Evolutionary conservation across 352 stramenopile genomes (phyloP), one percentile per base, ranked within the genome.

Genomic region (Globisporangium alternatum): DNA sequence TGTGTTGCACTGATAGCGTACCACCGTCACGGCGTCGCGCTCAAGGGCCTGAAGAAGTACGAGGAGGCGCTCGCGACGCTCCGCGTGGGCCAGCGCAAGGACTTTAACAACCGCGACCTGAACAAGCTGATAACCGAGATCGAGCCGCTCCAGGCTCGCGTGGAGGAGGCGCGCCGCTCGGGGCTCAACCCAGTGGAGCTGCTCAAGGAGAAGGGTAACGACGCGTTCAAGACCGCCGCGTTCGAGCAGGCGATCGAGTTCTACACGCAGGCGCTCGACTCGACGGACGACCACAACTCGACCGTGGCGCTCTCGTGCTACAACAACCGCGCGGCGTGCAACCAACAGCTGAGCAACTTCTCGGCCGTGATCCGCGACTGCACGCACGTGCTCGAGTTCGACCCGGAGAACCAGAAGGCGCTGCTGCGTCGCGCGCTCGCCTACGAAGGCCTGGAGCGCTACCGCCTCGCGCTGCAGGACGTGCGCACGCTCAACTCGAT

Each of bases 331-430:
- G 89, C 95, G 33, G 95, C 95, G 56, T 98, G 95, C 79, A 95
- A 98, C 91, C 97, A 98, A 80, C 94, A 98, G 85, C 94, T 98
- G 64, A 97, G 89, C 76, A 97, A 98, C 80, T 98, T 98, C 76
- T 97, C 97, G 52, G 93, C 83, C 43, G 93, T 97, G 17, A 98
- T 98, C 66, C 81, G 86, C 49, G 95, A 98, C 78, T 98, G 94
- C 73, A 97, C 91, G 35, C 89, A 97, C 44, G 95, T 98, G 37
- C 76, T 98, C 28, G 94, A 98, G 76, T 79, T 91, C 56, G 94
- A 98, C 22, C 80, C 89, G 2, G 85, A 97, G 59, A 98, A 98
- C 83, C 90, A 98, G 68, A 98, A 98, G 82, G 92, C 95, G 30
- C 74, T 98, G 43, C 83, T 98, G 69, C 91, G 95, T 65, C 90